phyloP scores from a whole-genome alignment of 306 rosid species.

The Pyrus pyrifolia region DNA sequence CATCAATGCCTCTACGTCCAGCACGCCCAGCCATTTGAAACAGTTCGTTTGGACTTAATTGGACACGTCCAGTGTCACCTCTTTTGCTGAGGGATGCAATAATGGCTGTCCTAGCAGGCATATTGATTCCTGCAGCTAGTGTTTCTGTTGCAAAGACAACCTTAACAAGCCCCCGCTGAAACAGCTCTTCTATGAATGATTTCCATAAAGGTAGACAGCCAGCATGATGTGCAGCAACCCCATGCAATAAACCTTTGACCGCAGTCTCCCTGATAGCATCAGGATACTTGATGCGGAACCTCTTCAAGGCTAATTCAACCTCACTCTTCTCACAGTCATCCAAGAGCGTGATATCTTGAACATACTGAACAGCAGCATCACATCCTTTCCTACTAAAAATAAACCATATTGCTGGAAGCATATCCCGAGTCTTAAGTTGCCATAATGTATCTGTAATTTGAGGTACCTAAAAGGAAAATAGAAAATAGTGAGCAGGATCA shows the following conservation, averaged over 20 bases:
- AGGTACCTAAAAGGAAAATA: slow-evolving; percentile 61
- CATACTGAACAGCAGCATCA: slow-evolving; percentile 83
- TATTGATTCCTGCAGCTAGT: slow-evolving; percentile 94
- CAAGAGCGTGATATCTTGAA: slow-evolving; percentile 70
- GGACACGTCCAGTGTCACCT: slow-evolving; percentile 58
- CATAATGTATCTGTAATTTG: slow-evolving; percentile 75
- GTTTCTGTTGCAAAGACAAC: slow-evolving; percentile 98
- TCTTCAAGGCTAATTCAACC: slow-evolving; percentile 83
- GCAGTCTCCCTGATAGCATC: slow-evolving; percentile 93
- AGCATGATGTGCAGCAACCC: slow-evolving; percentile 97
- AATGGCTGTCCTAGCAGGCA: slow-evolving; percentile 96
- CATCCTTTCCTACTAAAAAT: slow-evolving; percentile 99
- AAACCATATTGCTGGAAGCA: slow-evolving; percentile 98
- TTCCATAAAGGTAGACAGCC: slow-evolving; percentile 97
- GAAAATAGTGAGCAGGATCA: neutral
- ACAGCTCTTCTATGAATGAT: slow-evolving; percentile 85
- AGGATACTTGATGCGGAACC: slow-evolving; percentile 76
- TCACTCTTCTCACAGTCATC: slow-evolving; percentile 80
- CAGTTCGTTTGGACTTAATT: slow-evolving; percentile 73
- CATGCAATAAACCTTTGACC: slow-evolving; percentile 70
- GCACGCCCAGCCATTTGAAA: slow-evolving; percentile 99
- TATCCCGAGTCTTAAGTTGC: slow-evolving; percentile 74
- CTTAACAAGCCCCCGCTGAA: slow-evolving; percentile 91
- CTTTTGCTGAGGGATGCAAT: slow-evolving; percentile 89
- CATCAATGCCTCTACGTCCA: slow-evolving; percentile 93